These are phyloP conservation scores for Cryptomeria japonica DNA, from an alignment of 75 land plant genomes.

Conservation along the genomic window DNA sequence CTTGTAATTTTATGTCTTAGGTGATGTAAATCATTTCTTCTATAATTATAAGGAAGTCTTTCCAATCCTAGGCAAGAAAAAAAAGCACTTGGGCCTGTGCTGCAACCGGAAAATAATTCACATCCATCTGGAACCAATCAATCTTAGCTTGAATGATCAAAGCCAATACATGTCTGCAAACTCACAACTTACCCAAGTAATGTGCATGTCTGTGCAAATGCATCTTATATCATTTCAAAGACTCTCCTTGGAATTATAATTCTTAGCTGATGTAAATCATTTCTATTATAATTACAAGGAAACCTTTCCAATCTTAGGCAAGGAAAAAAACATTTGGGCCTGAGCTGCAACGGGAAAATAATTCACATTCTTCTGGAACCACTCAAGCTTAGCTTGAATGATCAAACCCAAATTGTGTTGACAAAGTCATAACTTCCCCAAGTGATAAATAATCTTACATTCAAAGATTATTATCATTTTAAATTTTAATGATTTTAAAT, in stretches of 20 bases:
- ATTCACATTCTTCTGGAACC: background rate
- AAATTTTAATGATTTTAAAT: background rate
- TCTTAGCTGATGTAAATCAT: background rate
- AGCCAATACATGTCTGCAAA: too few species aligned
- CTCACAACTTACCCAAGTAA: too few species aligned
- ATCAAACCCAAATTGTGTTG: background rate
- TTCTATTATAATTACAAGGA: background rate
- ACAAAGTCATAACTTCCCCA: background rate
- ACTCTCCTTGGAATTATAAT: too few species aligned
- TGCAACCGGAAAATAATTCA: too few species aligned
- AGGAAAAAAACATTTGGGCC: background rate
- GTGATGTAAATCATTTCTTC: too few species aligned
- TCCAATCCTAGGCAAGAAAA: too few species aligned
- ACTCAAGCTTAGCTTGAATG: background rate
- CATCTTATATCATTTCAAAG: background rate
- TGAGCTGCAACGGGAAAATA: background rate
- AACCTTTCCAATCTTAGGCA: background rate
- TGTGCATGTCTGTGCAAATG: background rate
- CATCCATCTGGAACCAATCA: too few species aligned
- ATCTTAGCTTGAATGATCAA: too few species aligned
- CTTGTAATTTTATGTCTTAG: too few species aligned
- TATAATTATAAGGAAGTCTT: too few species aligned
- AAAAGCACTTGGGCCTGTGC: too few species aligned
- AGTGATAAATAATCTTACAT: background rate
- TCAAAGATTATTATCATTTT: background rate